A percentile compares a stretch with the other conserved stretches of the same genome.
Evolutionary conservation across 495 filamentous ascomycete genomes (phyloP).

Genomic region (Hypoxylon fragiforme): DNA sequence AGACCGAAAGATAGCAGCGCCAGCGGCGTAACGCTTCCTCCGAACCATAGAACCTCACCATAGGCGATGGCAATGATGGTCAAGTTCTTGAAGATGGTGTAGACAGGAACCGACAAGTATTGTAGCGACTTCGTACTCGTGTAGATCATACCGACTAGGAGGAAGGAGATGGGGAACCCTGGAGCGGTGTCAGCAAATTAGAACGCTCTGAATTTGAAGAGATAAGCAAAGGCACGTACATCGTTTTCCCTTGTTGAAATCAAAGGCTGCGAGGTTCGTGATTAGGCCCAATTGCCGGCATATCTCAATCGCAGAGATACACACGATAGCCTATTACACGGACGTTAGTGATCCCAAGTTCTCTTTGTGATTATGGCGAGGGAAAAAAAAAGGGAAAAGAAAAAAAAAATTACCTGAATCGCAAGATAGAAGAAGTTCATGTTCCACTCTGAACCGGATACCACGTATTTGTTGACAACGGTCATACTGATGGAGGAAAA

Average conservation of each 20-base stretch:
- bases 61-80: slow-evolving; percentile 99
- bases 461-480: slow-evolving; percentile 97
- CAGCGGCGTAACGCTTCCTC: slow-evolving; percentile 85
- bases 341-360: slow-evolving; percentile 32
- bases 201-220: not conserved
- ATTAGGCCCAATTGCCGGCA: slow-evolving; percentile 86
- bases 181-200: slow-evolving; percentile 32
- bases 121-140: slow-evolving; percentile 95
- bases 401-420: slow-evolving; percentile 72
- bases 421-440: slow-evolving; percentile 93
- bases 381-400: too few relatives aligned
- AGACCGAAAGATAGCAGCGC: slow-evolving; percentile 94
- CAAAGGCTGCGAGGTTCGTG: slow-evolving; percentile 83
- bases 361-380: too few relatives aligned
- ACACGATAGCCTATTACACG: slow-evolving; percentile 75
- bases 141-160: slow-evolving; percentile 99
- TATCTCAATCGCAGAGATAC: slow-evolving; percentile 81
- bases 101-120: slow-evolving; percentile 95
- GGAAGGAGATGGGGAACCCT: slow-evolving; percentile 98
- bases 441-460: slow-evolving; percentile 90
- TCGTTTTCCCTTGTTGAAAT: slow-evolving; percentile 84
- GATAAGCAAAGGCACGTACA: slow-evolving; percentile 59
- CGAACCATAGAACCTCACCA: slow-evolving; percentile 98
- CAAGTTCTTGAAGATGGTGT: slow-evolving; percentile 99
- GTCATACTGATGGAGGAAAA: slow-evolving; percentile 97